Conservation (phyloP, 805 yeast genomes). For the Suhomyces emberorum region DNA sequence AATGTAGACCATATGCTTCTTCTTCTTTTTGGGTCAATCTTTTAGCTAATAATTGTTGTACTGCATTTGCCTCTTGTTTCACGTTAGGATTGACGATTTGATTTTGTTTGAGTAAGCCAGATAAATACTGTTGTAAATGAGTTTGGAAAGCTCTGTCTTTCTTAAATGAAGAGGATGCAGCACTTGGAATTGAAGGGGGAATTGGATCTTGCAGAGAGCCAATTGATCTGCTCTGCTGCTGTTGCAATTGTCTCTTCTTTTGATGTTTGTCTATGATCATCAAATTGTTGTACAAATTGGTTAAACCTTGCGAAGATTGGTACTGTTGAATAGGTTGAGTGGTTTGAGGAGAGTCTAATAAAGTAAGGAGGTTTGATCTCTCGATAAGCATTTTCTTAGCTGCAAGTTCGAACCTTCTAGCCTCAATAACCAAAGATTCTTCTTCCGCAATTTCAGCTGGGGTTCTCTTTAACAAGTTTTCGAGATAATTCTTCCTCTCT, state of each 20-base stretch:
- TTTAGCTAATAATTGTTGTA: conserved; percentile 47
- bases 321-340: conserved; percentile 74
- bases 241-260: conserved; percentile 50
- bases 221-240: conserved; percentile 15
- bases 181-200: conserved; percentile 56
- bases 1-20: conserved; percentile 76
- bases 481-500: conserved; percentile 77
- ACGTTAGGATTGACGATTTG: conserved; percentile 19
- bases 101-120: conserved; percentile 35
- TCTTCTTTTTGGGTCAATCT: conserved; percentile 74
- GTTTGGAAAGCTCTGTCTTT: conserved; percentile 43
- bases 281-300: conserved; percentile 78
- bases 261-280: conserved; percentile 65
- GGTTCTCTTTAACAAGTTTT: conserved; percentile 70
- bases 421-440: conserved; percentile 89
- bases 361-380: conserved; percentile 69
- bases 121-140: conserved; percentile 42
- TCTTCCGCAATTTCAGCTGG: conserved; percentile 99
- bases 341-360: conserved; percentile 82
- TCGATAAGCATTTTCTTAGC: conserved; percentile 86
- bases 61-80: conserved; percentile 37
- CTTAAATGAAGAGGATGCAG: conserved; percentile 50
- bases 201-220: conserved; percentile 40
- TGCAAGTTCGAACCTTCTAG: conserved; percentile 85
- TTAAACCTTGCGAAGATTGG: conserved; percentile 81